These are phyloP conservation scores for Fusarium subglutinans DNA, from an alignment of 2,329 filamentous ascomycete genomes.

Conservation along the genomic window DNA sequence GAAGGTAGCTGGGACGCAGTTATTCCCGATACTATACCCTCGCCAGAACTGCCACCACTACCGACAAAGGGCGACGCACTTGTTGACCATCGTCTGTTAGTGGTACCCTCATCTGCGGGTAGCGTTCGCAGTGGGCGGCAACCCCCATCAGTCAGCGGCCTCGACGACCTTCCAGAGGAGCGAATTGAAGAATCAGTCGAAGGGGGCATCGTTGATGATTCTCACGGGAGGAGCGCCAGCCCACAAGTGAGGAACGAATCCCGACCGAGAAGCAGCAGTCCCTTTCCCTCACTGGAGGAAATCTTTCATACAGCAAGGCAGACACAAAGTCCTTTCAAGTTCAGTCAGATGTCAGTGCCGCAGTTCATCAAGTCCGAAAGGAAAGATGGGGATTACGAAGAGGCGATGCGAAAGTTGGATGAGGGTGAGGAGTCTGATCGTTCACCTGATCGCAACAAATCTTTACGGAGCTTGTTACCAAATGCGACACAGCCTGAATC, in stretches of 20 bases:
- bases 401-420: conserved; percentile 56
- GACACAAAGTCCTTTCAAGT: conserved; percentile 48
- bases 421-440: conserved; percentile 44
- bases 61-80: conserved; percentile 6
- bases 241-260: conserved; percentile 29
- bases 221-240: conserved; percentile 22
- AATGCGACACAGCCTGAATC: conserved; percentile 46
- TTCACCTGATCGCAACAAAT: conserved; percentile 38
- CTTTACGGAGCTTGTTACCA: conserved; percentile 45
- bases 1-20: conserved; percentile 24
- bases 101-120: conserved; percentile 41
- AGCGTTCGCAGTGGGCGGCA: conserved; percentile 61
- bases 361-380: conserved; percentile 39
- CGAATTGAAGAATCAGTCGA: conserved; percentile 34
- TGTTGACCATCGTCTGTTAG: conserved; percentile 11
- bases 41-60: conserved; percentile 13
- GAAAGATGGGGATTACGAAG: conserved; percentile 53
- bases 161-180: conserved; percentile 43
- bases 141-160: conserved; percentile 54
- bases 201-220: conserved; percentile 33
- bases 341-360: conserved; percentile 39
- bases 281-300: conserved; percentile 49
- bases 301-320: conserved; percentile 54
- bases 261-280: conserved; percentile 45
- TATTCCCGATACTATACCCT: conserved; percentile 39